Conservation (phyloP, 768 basidiomycete species). For the Phylloporus sp. region DNA sequence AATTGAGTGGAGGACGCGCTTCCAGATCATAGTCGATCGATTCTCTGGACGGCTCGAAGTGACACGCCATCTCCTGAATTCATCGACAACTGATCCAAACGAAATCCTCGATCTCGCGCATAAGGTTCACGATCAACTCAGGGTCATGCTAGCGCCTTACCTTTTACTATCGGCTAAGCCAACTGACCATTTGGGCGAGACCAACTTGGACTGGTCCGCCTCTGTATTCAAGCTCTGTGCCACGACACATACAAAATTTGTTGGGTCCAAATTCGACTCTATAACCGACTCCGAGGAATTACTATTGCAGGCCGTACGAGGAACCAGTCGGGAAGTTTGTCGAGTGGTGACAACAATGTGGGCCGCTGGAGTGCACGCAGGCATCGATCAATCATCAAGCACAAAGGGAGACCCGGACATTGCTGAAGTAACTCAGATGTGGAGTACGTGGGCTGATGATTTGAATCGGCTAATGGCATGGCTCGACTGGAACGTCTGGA, state of each 20-base stretch:
- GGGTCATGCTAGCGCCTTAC: conserved; percentile 27
- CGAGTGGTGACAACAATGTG: conserved; percentile 38
- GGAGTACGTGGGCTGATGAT: conserved; percentile 32
- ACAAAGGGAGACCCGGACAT: not conserved
- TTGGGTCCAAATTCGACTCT: not conserved
- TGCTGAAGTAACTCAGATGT: conserved; percentile 5
- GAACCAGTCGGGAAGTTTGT: conserved; percentile 42
- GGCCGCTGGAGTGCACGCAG: conserved; percentile 21
- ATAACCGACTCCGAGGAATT: conserved; percentile 27
- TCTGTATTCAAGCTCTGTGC: conserved; percentile 27
- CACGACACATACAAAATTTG: conserved; percentile 17
- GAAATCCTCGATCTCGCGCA: conserved; percentile 1
- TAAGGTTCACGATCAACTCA: conserved; percentile 16
- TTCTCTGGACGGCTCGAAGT: conserved; percentile 29
- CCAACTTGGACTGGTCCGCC: conserved; percentile 21
- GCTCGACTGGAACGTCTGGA: conserved; percentile 52
- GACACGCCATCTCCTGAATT: conserved; percentile 18
- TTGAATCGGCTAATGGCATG: conserved; percentile 39
- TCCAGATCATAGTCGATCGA: conserved; percentile 27
- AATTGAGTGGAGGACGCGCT: conserved; percentile 30
- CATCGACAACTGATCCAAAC: not conserved
- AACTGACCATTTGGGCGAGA: not conserved
- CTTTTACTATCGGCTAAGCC: conserved; percentile 11
- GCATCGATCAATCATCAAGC: conserved; percentile 5
- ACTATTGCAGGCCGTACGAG: conserved; percentile 26